A percentile compares a stretch with the other conserved stretches of the same genome.
These are phyloP conservation scores for Amesomyces nigricolor DNA, from an alignment of 2,329 filamentous ascomycete species.

Conservation along the genomic window DNA sequence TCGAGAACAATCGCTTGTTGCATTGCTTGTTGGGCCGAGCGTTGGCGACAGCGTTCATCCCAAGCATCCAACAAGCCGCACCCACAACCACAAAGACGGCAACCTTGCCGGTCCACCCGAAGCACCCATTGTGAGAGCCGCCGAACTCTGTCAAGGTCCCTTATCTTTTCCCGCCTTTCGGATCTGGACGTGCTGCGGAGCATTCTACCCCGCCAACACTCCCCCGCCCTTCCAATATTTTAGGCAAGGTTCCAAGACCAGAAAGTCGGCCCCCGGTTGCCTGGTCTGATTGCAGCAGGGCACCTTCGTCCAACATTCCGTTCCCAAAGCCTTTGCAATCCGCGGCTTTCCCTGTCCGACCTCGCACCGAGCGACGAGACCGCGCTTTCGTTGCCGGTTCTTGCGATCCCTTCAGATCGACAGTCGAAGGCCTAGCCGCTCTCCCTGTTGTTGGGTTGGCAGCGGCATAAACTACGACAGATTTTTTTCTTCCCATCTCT, in stretches of 20 bases:
- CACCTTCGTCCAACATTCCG: neutral
- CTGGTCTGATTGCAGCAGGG: neutral
- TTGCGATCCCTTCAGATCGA: too few relatives aligned
- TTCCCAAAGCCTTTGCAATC: neutral
- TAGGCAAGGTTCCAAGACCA: neutral
- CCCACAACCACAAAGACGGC: neutral
- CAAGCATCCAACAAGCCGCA: neutral
- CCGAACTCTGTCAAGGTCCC: neutral
- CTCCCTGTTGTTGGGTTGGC: neutral
- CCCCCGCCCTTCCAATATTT: neutral
- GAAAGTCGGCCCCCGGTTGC: too few relatives aligned
- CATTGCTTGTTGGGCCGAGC: neutral
- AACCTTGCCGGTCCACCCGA: conserved; percentile 1
- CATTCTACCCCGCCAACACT: neutral
- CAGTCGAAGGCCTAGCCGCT: too few relatives aligned
- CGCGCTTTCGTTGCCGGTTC: too few relatives aligned
- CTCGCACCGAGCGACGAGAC: neutral
- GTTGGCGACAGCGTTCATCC: conserved; percentile 4
- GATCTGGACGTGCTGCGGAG: too few relatives aligned
- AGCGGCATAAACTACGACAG: neutral
- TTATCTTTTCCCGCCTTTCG: conserved; percentile 1
- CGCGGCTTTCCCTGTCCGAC: neutral
- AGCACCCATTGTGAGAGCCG: neutral
- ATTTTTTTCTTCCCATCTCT: neutral
- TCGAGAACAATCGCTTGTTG: conserved; percentile 12